phyloP scores from a whole-genome alignment of 805 yeast genomes.

The Suhomyces vadensis region DNA sequence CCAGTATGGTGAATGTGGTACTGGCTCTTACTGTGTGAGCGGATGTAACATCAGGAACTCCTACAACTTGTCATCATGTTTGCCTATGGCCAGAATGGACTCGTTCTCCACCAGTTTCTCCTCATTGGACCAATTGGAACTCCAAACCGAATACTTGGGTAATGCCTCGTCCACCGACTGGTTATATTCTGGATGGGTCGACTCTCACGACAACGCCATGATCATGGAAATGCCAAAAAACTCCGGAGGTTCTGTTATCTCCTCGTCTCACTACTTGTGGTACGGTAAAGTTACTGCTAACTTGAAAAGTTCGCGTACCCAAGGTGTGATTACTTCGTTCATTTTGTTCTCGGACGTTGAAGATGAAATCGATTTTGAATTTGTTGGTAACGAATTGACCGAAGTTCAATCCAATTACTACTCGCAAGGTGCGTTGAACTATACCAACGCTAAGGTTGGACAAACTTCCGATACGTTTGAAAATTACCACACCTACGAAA shows the following conservation, averaged over 20 bases:
- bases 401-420: conserved; percentile 78
- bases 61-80: conserved; percentile 65
- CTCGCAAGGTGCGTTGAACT: conserved; percentile 71
- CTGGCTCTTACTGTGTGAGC: conserved; percentile 76
- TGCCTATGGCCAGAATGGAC: conserved; percentile 81
- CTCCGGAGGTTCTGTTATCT: conserved; percentile 74
- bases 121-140: conserved; percentile 24
- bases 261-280: conserved; percentile 81
- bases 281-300: conserved; percentile 76
- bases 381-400: conserved; percentile 71
- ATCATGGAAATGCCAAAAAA: conserved; percentile 75
- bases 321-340: conserved; percentile 83
- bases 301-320: conserved; percentile 69
- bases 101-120: conserved; percentile 45
- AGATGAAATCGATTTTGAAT: conserved; percentile 91
- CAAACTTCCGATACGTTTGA: conserved; percentile 56
- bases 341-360: conserved; percentile 80
- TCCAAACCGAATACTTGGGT: conserved; percentile 57
- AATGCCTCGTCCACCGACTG: conserved; percentile 67
- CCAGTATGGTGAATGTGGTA: conserved; percentile 77
- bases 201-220: conserved; percentile 51
- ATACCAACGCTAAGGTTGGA: conserved; percentile 53
- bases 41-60: conserved; percentile 84
- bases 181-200: conserved; percentile 64
- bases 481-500: conserved; percentile 69